A percentile compares a stretch with the other conserved stretches of the same genome.
Evolutionary conservation across 768 basidiomycete species (phyloP).

Genomic region (Lentinula sp.): DNA sequence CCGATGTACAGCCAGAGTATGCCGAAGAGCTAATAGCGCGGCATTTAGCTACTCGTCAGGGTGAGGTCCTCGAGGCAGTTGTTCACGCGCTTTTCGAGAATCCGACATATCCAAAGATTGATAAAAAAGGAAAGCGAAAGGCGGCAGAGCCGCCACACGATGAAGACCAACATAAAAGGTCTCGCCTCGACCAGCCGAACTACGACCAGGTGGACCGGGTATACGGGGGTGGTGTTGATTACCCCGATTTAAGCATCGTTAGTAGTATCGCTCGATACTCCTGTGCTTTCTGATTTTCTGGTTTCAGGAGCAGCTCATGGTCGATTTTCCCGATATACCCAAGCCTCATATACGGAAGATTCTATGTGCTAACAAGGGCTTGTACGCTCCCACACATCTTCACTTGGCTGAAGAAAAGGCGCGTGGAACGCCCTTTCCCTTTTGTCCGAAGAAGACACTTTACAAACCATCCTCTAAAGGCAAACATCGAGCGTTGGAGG

Average conservation of each 20-base stretch:
- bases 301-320: constrained; percentile 43
- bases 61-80: constrained; percentile 43
- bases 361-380: constrained; percentile 27
- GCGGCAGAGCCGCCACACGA: constrained; percentile 16
- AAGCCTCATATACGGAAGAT: constrained; percentile 44
- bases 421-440: constrained; percentile 23
- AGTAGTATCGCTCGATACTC: constrained; percentile 14
- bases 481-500: constrained; percentile 32
- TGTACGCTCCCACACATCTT: constrained; percentile 68
- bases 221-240: constrained; percentile 34
- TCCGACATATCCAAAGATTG: constrained; percentile 49
- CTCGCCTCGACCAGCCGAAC: constrained; percentile 39
- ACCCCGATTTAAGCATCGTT: constrained; percentile 50
- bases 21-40: constrained; percentile 40
- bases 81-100: constrained; percentile 61
- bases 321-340: constrained; percentile 54
- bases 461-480: constrained; percentile 23
- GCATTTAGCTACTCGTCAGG: constrained; percentile 27
- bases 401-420: constrained; percentile 34
- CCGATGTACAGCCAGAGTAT: constrained; percentile 29
- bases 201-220: constrained; percentile 43
- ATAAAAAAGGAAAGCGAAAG: constrained; percentile 42
- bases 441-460: constrained; percentile 26
- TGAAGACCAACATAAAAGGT: constrained; percentile 17
- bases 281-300: constrained; percentile 2